These are phyloP conservation scores for Coemansia interrupta DNA, from an alignment of 192 early-diverging fungal species.

Conservation along the genomic window DNA sequence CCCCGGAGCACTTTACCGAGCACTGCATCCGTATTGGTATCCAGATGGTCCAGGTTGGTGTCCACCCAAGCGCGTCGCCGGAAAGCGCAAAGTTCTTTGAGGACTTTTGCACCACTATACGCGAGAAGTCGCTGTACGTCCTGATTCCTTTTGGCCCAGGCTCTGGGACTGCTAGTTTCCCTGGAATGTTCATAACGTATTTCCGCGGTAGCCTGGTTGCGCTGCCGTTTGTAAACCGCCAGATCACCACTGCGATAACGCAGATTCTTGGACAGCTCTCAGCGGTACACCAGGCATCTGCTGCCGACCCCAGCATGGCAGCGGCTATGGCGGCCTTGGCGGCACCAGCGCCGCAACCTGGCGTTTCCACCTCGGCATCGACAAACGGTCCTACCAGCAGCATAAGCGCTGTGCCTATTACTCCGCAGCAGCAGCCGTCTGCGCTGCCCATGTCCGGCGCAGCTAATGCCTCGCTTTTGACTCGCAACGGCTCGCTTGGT, in stretches of 20 bases:
- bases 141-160: slow-evolving; percentile 13
- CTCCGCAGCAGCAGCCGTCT: slow-evolving; percentile 21
- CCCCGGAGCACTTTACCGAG: slow-evolving; percentile 29
- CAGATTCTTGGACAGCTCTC: slow-evolving; percentile 11
- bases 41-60: slow-evolving; percentile 29
- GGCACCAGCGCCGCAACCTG: too few relatives aligned
- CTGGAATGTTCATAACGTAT: slow-evolving; percentile 29
- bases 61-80: slow-evolving; percentile 9
- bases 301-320: not conserved
- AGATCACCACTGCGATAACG: slow-evolving; percentile 16
- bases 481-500: not conserved
- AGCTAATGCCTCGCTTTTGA: slow-evolving; percentile 7
- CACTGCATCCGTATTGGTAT: slow-evolving; percentile 22
- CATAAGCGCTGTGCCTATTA: slow-evolving; percentile 5
- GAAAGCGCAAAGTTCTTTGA: slow-evolving; percentile 38
- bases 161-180: slow-evolving; percentile 9
- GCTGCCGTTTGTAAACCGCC: slow-evolving; percentile 25
- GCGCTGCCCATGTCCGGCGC: slow-evolving; percentile 18
- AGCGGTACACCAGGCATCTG: not conserved
- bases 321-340: not conserved
- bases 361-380: too few relatives aligned
- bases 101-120: slow-evolving; percentile 37
- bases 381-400: not conserved
- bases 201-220: slow-evolving; percentile 25
- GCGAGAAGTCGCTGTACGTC: slow-evolving; percentile 28